Percentiles rank a stretch among this genome's conserved stretches.
Evolutionary conservation across 1,284 basidiomycete species (phyloP).

Genomic region (Testicularia cyperi): DNA sequence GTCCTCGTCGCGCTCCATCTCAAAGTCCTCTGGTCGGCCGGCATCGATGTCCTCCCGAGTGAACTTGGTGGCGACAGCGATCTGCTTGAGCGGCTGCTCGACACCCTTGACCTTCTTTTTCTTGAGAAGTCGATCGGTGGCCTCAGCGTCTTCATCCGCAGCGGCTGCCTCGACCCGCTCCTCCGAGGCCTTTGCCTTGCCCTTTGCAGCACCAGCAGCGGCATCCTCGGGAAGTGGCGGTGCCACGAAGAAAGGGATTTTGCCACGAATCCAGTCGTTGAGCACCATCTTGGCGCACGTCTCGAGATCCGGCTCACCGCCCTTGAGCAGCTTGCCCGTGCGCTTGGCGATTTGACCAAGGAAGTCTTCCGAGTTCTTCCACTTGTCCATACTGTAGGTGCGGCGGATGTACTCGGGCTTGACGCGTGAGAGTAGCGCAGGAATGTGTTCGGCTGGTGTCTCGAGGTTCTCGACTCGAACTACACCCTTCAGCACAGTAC

Average conservation of each 20-base stretch:
- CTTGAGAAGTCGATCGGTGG: slow-evolving; percentile 37
- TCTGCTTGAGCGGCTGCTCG: slow-evolving; percentile 65
- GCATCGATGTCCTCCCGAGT: slow-evolving; percentile 58
- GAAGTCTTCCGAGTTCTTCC: slow-evolving; percentile 70
- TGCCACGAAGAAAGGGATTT: slow-evolving; percentile 83
- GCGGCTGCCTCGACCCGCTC: slow-evolving; percentile 13
- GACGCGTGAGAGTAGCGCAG: slow-evolving; percentile 81
- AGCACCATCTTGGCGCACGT: slow-evolving; percentile 91
- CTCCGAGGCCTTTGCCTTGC: slow-evolving; percentile 29
- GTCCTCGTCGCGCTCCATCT: slow-evolving; percentile 52
- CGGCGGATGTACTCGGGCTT: slow-evolving; percentile 88
- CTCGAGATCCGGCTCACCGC: slow-evolving; percentile 90
- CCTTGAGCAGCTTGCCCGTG: slow-evolving; percentile 87
- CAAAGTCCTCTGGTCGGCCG: slow-evolving; percentile 54
- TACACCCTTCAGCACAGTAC: slow-evolving; percentile 93
- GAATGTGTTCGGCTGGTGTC: slow-evolving; percentile 90
- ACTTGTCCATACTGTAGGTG: slow-evolving; percentile 71
- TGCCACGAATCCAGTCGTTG: slow-evolving; percentile 96
- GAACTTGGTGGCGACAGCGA: slow-evolving; percentile 66
- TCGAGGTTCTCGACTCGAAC: slow-evolving; percentile 93
- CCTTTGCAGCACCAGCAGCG: slow-evolving; percentile 25
- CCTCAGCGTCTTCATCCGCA: slow-evolving; percentile 14
- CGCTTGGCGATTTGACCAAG: slow-evolving; percentile 82
- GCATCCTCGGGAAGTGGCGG: slow-evolving; percentile 62
- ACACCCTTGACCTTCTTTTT: slow-evolving; percentile 65